Percentiles rank a stretch among this genome's conserved stretches.
phyloP scores from a whole-genome alignment of 2,329 filamentous ascomycete species.

The Tolypocladium nubicola region DNA sequence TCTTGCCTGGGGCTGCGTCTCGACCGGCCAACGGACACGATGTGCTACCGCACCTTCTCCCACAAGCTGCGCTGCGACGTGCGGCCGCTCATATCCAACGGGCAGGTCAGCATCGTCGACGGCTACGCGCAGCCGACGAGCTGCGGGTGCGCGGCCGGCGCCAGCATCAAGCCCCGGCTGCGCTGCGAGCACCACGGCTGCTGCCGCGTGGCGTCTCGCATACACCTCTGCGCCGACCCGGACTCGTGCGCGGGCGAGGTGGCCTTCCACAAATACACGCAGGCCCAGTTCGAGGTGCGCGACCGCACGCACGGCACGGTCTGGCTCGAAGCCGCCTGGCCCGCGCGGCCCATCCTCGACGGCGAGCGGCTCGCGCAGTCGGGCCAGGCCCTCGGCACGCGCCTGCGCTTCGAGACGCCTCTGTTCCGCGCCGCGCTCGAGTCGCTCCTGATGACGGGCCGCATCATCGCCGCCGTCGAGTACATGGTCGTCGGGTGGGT shows the following conservation, averaged over 20 bases:
- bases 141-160: conserved; percentile 10
- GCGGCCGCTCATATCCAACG: conserved; percentile 15
- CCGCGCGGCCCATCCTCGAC: not conserved
- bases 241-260: conserved; percentile 3
- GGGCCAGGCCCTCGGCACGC: not conserved
- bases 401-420: not conserved
- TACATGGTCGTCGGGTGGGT: not conserved
- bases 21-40: not conserved
- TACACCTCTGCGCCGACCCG: conserved; percentile 7
- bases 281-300: conserved; percentile 1
- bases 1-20: not conserved
- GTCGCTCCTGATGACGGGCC: not conserved
- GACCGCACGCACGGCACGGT: not conserved
- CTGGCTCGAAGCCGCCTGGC: not conserved
- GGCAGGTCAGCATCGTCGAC: conserved; percentile 10
- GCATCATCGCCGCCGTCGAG: not conserved
- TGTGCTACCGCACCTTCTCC: conserved; percentile 14
- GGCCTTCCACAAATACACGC: conserved; percentile 10
- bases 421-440: not conserved
- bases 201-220: conserved; percentile 12
- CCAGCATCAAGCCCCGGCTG: conserved; percentile 1
- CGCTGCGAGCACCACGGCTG: conserved; percentile 16
- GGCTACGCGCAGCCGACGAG: conserved; percentile 9
- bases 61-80: conserved; percentile 18
- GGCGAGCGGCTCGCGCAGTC: not conserved